phyloP scores from a whole-genome alignment of 2,329 filamentous ascomycete genomes.

The Blastomyces parvus region DNA sequence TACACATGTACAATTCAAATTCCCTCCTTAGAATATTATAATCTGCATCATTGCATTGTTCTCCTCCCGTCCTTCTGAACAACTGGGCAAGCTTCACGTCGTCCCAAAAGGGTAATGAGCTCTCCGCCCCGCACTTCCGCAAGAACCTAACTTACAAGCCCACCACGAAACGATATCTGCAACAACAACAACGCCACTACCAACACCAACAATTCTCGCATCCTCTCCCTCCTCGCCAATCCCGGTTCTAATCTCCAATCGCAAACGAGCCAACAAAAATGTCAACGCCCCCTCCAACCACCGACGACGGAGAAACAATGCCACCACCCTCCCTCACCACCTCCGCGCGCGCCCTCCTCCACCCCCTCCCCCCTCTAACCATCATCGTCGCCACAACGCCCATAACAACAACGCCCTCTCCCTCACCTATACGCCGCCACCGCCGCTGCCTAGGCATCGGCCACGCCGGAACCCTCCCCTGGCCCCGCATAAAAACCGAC shows the following conservation, averaged over 20 bases:
- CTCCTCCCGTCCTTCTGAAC: neutral
- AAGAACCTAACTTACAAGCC: neutral
- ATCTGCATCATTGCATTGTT: neutral
- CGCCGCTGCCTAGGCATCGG: slow-evolving; percentile 76
- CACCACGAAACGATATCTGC: neutral
- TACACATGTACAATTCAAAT: neutral
- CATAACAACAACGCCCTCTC: slow-evolving; percentile 27
- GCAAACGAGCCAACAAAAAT: neutral
- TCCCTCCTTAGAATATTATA: neutral
- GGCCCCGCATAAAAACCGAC: slow-evolving; percentile 79
- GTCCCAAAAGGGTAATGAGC: neutral
- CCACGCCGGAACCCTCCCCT: slow-evolving; percentile 66
- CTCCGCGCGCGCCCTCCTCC: slow-evolving; percentile 18
- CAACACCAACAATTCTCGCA: no score
- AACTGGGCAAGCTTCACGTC: neutral
- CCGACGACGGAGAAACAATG: slow-evolving; percentile 17
- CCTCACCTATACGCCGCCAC: slow-evolving; percentile 50
- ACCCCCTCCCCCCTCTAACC: slow-evolving; percentile 60
- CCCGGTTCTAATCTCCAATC: neutral
- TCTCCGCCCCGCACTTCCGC: neutral
- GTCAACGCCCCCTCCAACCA: neutral
- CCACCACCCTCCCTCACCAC: slow-evolving; percentile 14
- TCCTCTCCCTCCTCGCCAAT: neutral
- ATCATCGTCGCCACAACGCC: slow-evolving; percentile 81
- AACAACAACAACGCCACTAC: neutral